Percentiles rank a stretch among this genome's conserved stretches.
Conservation (phyloP, 768 basidiomycete species). For the Hygrocybe punicea region DNA sequence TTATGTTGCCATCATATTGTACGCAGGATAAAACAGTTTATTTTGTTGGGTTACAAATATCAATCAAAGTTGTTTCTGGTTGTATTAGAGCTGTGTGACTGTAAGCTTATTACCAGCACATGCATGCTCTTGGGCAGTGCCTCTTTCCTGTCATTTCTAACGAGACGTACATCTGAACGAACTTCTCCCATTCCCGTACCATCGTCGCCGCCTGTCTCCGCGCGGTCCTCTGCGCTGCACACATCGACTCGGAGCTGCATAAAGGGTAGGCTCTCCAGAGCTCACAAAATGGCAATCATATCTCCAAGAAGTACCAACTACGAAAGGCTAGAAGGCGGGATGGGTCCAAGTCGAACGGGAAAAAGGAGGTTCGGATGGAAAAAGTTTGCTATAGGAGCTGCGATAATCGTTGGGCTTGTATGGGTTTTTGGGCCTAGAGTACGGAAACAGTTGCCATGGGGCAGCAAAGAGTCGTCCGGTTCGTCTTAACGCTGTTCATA, state of each 20-base stretch:
- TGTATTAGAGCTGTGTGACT: too few relatives aligned
- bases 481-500: neutral
- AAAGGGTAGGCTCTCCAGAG: neutral
- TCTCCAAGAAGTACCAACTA: conserved; percentile 32
- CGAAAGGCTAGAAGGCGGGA: conserved; percentile 34
- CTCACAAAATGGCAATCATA: conserved; percentile 13
- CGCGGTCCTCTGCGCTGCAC: neutral
- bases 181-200: neutral
- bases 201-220: neutral
- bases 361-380: conserved; percentile 53
- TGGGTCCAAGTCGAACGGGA: conserved; percentile 42
- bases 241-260: neutral
- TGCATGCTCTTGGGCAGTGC: neutral
- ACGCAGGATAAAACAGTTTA: neutral
- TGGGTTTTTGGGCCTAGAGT: conserved; percentile 63
- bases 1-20: neutral
- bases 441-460: neutral
- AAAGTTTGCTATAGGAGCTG: conserved; percentile 60
- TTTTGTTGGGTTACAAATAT: neutral
- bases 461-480: neutral
- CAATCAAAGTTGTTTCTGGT: too few relatives aligned
- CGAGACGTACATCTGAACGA: neutral
- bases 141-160: too few relatives aligned
- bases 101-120: neutral
- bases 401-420: conserved; percentile 53